Base-by-base conservation (phyloP, 2,329 filamentous ascomycete species). In the Escovopsis sp. region DNA sequence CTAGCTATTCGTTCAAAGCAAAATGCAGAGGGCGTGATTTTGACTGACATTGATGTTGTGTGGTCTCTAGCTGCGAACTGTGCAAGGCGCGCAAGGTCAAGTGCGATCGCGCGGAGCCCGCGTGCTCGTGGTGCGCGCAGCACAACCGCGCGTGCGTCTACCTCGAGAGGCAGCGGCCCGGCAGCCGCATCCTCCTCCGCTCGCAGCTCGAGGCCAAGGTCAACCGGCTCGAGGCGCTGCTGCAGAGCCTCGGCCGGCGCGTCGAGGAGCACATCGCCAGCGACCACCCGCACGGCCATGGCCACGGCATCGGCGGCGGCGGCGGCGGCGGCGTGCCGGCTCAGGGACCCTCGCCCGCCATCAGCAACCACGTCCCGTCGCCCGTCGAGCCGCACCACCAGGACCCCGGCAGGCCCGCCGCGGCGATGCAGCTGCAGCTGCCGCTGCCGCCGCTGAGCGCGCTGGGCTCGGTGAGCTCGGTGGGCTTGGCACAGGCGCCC, bases 51-150 rank as follows among this genome's bases (percentile, higher is more conserved):
- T 9, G 19, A 10, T 41, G 33, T 18, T 34, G 15, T 15, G 15
- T 15, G 15, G 15, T 15, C 15, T 15, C n/a, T 47, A 66, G 63
- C 45, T 66, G 64, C 49, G 64, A 67, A 51, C 55, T 65, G 38
- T 67, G 64, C 57, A 67, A 67, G 52, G 61, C 62, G 26, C 59
- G 64, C 38, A 67, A 67, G 50, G 64, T 67, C 26, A 66, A 66
- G 48, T 67, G 64, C 51, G 70, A 76, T 52, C 68, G 72, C 43
- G 63, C 65, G 32, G 71, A 75, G 51, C 72, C 72, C 2, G 70
- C 70, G n/a, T 84, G 80, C 59, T 78, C 78, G 19, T 84, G 80
- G 80, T 85, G 80, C 56, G 62, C 74, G 40, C 73, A 79, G 40
- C 82, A 84, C 58, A 71, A 72, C 45, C 74, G 80, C 48, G 51